Conservation (phyloP, 2,329 filamentous ascomycete genomes). For the Helminthosporium solani region DNA sequence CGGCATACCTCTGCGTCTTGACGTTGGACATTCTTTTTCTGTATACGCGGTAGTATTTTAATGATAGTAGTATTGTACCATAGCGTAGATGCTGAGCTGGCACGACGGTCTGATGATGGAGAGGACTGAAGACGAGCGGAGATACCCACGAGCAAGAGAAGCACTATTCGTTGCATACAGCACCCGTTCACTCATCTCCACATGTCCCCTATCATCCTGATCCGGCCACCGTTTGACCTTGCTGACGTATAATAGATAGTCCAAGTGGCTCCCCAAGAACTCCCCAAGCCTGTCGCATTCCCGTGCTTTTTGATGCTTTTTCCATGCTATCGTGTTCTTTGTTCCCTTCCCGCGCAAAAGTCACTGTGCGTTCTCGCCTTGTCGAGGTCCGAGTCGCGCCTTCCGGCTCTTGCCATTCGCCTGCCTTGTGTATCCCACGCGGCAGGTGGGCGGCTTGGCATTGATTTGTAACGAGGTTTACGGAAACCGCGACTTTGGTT, state of each 20-base stretch:
- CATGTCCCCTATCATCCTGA: background rate
- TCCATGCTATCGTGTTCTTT: too few species aligned
- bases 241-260: background rate
- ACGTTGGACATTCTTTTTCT: background rate
- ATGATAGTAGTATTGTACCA: slow-evolving; percentile 35
- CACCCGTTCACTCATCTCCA: slow-evolving; percentile 33
- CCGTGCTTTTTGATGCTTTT: too few species aligned
- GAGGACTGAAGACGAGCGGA: slow-evolving; percentile 16
- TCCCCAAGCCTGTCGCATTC: too few species aligned
- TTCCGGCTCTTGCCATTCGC: too few species aligned
- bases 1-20: background rate
- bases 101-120: too few species aligned
- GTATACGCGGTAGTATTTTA: slow-evolving; percentile 18
- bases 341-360: too few species aligned
- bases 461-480: too few species aligned
- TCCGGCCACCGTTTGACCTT: background rate
- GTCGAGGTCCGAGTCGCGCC: too few species aligned
- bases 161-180: slow-evolving; percentile 25
- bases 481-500: too few species aligned
- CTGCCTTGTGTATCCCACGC: background rate
- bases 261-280: too few species aligned
- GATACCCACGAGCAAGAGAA: slow-evolving; percentile 32
- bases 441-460: background rate
- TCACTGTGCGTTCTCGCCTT: too few species aligned
- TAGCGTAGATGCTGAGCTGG: background rate